A percentile compares a stretch with the other conserved stretches of the same genome.
Conservation (phyloP, 768 basidiomycete species). For the Trametes maxima region DNA sequence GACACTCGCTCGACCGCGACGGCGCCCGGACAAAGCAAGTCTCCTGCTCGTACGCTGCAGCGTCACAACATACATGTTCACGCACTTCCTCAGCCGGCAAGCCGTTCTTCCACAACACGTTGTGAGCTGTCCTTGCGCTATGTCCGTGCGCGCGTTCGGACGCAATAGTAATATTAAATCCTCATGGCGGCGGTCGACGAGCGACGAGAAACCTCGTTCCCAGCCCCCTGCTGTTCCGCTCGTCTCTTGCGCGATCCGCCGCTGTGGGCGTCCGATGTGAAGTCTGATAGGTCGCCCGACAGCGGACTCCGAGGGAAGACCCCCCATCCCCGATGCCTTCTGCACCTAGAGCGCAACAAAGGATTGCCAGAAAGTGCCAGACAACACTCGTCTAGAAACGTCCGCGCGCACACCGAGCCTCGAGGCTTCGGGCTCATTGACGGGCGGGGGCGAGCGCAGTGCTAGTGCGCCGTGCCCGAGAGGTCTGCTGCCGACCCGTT, state of each 20-base stretch:
- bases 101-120: constrained; percentile 15
- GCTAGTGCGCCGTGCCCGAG: background rate
- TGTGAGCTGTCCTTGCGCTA: background rate
- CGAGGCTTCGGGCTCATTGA: constrained; percentile 1
- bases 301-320: background rate
- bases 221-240: constrained; percentile 4
- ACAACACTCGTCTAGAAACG: background rate
- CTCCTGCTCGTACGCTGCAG: background rate
- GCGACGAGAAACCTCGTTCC: background rate
- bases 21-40: background rate
- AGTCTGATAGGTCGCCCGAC: constrained; percentile 12
- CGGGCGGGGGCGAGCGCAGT: background rate
- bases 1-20: background rate
- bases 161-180: constrained; percentile 5
- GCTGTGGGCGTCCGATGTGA: constrained; percentile 6
- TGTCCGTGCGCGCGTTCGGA: constrained; percentile 1
- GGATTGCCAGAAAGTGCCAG: background rate
- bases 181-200: background rate
- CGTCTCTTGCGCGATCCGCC: background rate
- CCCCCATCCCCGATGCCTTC: background rate
- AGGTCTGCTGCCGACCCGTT: background rate
- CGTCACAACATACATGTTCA: background rate
- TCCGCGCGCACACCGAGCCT: background rate
- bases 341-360: background rate
- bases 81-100: background rate